phyloP scores from a whole-genome alignment of 1,284 basidiomycete genomes.

The Cutaneotrichosporon cavernicola region DNA sequence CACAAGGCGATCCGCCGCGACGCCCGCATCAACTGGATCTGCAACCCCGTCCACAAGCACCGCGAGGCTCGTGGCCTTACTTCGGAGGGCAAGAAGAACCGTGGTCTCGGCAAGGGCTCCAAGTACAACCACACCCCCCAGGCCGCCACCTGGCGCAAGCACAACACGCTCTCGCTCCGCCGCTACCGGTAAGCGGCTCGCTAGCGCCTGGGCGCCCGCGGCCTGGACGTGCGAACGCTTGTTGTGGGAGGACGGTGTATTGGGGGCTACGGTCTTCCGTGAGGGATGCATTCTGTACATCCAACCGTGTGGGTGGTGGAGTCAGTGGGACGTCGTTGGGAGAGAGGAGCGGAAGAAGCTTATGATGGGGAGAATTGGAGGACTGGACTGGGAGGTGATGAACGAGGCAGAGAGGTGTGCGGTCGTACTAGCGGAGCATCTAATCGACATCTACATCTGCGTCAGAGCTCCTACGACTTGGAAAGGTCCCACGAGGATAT shows the following conservation, averaged over 20 bases:
- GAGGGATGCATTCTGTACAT: conserved; percentile 17
- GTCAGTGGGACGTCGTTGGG: not conserved
- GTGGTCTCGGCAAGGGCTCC: conserved; percentile 88
- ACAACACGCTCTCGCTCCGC: conserved; percentile 97
- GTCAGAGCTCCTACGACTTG: not conserved
- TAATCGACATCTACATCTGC: not conserved
- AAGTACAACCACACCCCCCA: conserved; percentile 91
- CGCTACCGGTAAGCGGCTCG: conserved; percentile 79
- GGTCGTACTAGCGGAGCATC: not conserved
- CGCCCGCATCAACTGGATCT: conserved; percentile 92
- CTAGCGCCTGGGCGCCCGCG: conserved; percentile 18
- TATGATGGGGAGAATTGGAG: too few relatives aligned
- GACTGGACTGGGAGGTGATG: not conserved
- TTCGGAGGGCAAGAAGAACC: conserved; percentile 83
- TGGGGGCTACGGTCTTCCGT: not conserved
- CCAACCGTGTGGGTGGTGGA: not conserved
- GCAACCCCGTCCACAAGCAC: conserved; percentile 97
- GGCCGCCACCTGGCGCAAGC: conserved; percentile 90
- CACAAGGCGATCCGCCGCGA: conserved; percentile 80
- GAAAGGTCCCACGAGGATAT: not conserved
- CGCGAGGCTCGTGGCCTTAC: conserved; percentile 98
- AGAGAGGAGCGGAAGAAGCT: not conserved
- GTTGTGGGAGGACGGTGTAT: not conserved
- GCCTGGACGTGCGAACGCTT: conserved; percentile 7
- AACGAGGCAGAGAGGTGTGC: not conserved